Conservation (phyloP, 2,329 filamentous ascomycete species). For the Colletotrichum noveboracense region DNA sequence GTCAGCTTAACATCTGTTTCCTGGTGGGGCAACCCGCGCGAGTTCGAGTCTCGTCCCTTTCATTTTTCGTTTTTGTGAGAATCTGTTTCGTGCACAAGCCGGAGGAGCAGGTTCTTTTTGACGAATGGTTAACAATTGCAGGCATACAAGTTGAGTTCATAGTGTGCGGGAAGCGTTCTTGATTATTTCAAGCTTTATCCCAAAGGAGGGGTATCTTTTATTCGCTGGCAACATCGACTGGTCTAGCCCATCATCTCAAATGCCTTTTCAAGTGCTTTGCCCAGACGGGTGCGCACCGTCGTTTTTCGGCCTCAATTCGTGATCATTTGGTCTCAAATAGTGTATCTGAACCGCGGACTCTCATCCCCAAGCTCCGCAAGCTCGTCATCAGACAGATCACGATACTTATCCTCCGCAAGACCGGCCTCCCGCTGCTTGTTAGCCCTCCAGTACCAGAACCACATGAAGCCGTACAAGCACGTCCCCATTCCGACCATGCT, state of each 20-base stretch:
- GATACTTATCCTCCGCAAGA: conserved; percentile 40
- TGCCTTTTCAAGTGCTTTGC: background rate
- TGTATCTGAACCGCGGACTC: conserved; percentile 55
- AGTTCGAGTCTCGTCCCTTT: conserved; percentile 12
- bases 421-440: conserved; percentile 52
- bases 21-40: conserved; percentile 13
- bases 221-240: background rate
- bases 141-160: background rate
- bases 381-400: conserved; percentile 49
- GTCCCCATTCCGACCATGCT: conserved; percentile 23
- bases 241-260: background rate
- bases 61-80: background rate
- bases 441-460: conserved; percentile 39
- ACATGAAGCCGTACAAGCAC: conserved; percentile 39
- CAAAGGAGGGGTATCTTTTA: background rate
- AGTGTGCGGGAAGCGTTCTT: too few species aligned
- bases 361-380: conserved; percentile 57
- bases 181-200: background rate
- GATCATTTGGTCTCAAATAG: conserved; percentile 30
- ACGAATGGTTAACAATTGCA: fast-evolving
- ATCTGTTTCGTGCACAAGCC: background rate
- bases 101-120: fast-evolving
- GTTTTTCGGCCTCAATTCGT: too few species aligned
- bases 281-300: fast-evolving
- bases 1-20: conserved; percentile 11